Percentiles rank a stretch among this genome's conserved stretches.
phyloP scores from a whole-genome alignment of 1,284 basidiomycete species.

The Trametes versicolor region DNA sequence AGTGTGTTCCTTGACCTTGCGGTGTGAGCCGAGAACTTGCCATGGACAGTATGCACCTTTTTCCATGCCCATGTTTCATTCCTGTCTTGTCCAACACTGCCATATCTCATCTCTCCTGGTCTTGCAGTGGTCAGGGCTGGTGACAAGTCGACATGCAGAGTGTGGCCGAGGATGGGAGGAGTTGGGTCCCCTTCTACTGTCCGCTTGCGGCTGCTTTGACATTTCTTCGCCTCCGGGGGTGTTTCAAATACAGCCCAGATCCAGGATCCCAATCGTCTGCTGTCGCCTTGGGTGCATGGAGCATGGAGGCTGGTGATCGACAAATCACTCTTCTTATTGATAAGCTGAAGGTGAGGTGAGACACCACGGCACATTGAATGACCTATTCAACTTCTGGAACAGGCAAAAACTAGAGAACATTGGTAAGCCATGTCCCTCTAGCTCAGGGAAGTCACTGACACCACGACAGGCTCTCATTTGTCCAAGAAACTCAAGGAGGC shows the following conservation, averaged over 20 bases:
- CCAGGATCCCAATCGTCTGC: neutral
- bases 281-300: neutral
- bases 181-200: neutral
- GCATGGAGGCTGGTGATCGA: neutral
- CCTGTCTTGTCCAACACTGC: too few relatives aligned
- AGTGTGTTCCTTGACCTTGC: too few relatives aligned
- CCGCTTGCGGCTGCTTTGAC: neutral
- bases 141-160: too few relatives aligned
- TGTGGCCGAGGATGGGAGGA: too few relatives aligned
- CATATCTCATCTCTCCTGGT: too few relatives aligned
- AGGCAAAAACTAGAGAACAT: neutral
- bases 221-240: neutral
- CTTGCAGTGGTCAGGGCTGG: too few relatives aligned
- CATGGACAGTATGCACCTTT: too few relatives aligned
- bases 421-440: too few relatives aligned
- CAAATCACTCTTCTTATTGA: neutral
- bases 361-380: too few relatives aligned
- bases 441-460: neutral
- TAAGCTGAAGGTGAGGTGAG: neutral
- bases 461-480: neutral
- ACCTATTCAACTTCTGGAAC: slow-evolving; percentile 9
- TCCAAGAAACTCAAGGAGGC: neutral
- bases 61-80: too few relatives aligned
- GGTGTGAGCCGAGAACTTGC: too few relatives aligned
- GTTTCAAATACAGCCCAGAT: neutral